These are phyloP conservation scores for Dichotomopilus funicola DNA, from an alignment of 2,329 filamentous ascomycete genomes.

Conservation along the genomic window DNA sequence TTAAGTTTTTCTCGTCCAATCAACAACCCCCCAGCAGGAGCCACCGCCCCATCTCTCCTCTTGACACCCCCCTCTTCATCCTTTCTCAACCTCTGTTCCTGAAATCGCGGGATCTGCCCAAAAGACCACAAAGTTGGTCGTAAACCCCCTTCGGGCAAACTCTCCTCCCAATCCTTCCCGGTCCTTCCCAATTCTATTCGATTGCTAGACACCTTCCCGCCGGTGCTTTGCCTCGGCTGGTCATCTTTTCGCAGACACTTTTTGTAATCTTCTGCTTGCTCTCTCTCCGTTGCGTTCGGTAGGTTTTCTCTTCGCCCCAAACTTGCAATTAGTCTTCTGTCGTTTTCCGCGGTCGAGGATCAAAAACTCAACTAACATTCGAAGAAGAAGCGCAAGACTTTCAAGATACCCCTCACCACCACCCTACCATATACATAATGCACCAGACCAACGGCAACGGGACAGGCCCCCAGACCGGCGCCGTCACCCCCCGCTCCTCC, in stretches of 20 bases:
- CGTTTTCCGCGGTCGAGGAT: not conserved
- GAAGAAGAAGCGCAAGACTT: not conserved
- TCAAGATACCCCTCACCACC: conserved; percentile 36
- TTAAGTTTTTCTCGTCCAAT: not conserved
- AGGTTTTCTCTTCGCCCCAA: not conserved
- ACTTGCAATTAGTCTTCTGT: not conserved
- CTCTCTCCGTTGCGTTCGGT: not conserved
- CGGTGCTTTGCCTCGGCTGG: no score
- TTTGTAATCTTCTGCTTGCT: not conserved
- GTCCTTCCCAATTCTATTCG: no score
- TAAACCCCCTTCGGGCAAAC: no score
- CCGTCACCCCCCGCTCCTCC: conserved; percentile 91
- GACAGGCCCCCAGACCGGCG: conserved; percentile 86
- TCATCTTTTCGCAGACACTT: no score
- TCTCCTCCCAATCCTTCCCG: no score
- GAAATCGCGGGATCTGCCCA: not conserved
- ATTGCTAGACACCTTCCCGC: no score
- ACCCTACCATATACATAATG: conserved; percentile 54
- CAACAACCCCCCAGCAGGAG: not conserved
- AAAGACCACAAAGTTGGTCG: no score
- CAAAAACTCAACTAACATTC: not conserved
- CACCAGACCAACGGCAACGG: conserved; percentile 74
- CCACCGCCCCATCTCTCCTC: not conserved
- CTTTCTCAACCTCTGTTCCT: not conserved
- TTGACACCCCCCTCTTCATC: not conserved